Percentiles rank a stretch among this genome's conserved stretches.
phyloP scores from a whole-genome alignment of 2,329 filamentous ascomycete species.

The Botryosphaeria dothidea region DNA sequence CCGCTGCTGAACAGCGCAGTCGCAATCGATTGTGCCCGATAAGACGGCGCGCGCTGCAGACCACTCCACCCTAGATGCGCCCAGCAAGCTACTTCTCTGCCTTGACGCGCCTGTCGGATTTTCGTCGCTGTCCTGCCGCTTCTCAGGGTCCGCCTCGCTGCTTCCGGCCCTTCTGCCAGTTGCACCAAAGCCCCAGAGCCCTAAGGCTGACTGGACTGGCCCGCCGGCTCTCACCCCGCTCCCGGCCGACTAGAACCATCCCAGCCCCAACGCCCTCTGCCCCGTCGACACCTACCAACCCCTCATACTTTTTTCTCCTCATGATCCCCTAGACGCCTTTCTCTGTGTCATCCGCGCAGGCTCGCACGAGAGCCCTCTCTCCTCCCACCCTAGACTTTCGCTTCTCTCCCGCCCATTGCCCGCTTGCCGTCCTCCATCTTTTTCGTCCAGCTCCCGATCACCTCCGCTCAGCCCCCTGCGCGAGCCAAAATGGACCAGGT shows the following conservation, averaged over 20 bases:
- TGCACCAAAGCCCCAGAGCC: neutral
- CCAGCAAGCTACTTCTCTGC: neutral
- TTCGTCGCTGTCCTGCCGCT: neutral
- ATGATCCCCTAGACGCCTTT: neutral
- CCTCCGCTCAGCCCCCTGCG: neutral
- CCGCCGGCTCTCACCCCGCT: neutral
- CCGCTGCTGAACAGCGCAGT: neutral
- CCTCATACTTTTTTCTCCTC: slow-evolving; percentile 1
- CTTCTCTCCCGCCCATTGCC: neutral
- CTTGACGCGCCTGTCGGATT: neutral
- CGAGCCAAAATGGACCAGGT: neutral
- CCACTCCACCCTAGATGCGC: neutral
- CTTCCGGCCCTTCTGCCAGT: neutral
- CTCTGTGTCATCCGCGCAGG: neutral
- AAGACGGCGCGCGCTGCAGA: neutral
- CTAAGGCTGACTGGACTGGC: neutral
- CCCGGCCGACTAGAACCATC: neutral
- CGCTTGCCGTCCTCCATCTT: neutral
- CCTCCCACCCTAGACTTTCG: neutral
- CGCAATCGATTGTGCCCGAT: slow-evolving; percentile 13
- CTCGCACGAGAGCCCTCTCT: neutral
- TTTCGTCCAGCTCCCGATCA: neutral
- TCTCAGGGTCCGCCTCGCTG: neutral
- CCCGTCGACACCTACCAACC: neutral
- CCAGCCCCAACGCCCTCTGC: slow-evolving; percentile 1